These are phyloP conservation scores for Hyphopichia wangnamkhiaoensis DNA, from an alignment of 1,139 yeast species.

Conservation along the genomic window DNA sequence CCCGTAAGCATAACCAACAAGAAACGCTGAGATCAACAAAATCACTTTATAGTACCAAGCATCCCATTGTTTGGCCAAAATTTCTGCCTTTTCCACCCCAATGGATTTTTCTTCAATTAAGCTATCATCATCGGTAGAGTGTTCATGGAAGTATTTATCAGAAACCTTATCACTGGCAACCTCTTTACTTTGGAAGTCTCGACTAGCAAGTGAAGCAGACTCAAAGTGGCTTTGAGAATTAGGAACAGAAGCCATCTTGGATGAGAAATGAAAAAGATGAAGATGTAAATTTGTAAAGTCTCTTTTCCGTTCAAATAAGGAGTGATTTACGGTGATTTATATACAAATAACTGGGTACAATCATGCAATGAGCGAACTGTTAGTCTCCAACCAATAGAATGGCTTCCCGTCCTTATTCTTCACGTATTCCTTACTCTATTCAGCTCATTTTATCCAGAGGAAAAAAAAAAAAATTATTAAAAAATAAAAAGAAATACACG, in stretches of 20 bases:
- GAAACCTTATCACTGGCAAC: conserved; percentile 1
- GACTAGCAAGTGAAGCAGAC: not conserved
- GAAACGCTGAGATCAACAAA: conserved; percentile 23
- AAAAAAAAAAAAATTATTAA: too few relatives aligned
- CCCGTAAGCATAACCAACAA: conserved; percentile 32
- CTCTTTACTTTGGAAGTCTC: conserved; percentile 11
- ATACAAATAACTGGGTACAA: too few relatives aligned
- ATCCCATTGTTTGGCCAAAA: conserved; percentile 31
- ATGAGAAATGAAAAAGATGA: not conserved
- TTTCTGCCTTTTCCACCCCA: conserved; percentile 37
- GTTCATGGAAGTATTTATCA: not conserved
- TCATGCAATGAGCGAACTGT: too few relatives aligned
- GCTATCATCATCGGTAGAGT: not conserved
- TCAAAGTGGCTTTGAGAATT: not conserved
- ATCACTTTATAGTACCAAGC: conserved; percentile 17
- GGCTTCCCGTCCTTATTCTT: too few relatives aligned
- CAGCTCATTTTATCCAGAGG: too few relatives aligned
- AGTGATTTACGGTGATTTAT: too few relatives aligned
- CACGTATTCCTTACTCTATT: too few relatives aligned
- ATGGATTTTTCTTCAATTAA: conserved; percentile 8
- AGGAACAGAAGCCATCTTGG: not conserved
- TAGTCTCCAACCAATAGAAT: too few relatives aligned
- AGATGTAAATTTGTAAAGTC: too few relatives aligned
- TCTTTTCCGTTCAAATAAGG: too few relatives aligned
- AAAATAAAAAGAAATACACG: too few relatives aligned